Conservation (phyloP, 495 filamentous ascomycete genomes). For the Annulohypoxylon bovei region DNA sequence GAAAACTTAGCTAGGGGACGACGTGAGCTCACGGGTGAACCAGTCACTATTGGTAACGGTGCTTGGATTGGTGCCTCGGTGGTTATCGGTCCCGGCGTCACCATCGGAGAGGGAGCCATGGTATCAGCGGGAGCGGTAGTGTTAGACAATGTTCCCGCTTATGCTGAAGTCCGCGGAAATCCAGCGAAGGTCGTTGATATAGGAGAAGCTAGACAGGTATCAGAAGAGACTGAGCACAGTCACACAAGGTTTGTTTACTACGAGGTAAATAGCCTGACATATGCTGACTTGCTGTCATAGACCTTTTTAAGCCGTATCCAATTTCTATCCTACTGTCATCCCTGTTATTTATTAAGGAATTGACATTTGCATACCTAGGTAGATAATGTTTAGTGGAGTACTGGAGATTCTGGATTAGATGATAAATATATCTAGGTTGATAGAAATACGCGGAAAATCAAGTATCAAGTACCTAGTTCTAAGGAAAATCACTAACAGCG, state of each 20-base stretch:
- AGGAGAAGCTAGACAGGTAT: neutral
- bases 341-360: no score
- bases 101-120: constrained; percentile 45
- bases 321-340: no score
- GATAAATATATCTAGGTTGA: no score
- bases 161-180: neutral
- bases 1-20: neutral
- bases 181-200: neutral
- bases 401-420: no score
- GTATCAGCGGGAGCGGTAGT: constrained; percentile 7
- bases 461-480: no score
- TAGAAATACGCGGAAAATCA: no score
- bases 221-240: neutral
- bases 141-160: neutral
- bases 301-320: no score
- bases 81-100: constrained; percentile 48
- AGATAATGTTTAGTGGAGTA: no score
- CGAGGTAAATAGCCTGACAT: neutral
- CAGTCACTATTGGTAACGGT: constrained; percentile 41
- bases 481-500: no score
- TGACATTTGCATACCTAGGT: no score
- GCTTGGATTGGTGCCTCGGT: constrained; percentile 39
- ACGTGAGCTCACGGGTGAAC: constrained; percentile 24
- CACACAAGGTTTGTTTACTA: neutral
- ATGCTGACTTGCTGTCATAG: neutral